Conservation (phyloP, 2,329 filamentous ascomycete genomes). For the Periglandula ipomoeae region DNA sequence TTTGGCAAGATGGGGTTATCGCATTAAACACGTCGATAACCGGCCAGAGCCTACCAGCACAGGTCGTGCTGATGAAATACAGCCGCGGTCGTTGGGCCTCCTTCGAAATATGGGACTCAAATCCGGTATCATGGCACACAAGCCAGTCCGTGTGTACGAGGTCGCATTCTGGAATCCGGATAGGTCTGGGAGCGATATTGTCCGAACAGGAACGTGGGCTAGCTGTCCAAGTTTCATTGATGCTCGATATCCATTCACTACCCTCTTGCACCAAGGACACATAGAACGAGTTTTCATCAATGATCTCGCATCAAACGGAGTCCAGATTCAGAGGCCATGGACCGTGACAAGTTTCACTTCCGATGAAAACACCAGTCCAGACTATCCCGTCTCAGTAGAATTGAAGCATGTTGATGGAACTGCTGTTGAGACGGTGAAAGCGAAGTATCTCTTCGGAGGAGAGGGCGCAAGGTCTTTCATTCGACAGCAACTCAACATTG, state of each 20-base stretch:
- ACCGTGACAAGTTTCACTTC: slow-evolving; percentile 53
- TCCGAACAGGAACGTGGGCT: slow-evolving; percentile 66
- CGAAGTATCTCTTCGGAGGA: slow-evolving; percentile 64
- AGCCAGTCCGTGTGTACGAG: slow-evolving; percentile 78
- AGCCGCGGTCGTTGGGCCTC: slow-evolving; percentile 79
- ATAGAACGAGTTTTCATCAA: slow-evolving; percentile 63
- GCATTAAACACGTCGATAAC: slow-evolving; percentile 91
- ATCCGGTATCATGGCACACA: slow-evolving; percentile 75
- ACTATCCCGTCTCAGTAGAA: slow-evolving; percentile 73
- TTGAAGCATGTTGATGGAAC: slow-evolving; percentile 70
- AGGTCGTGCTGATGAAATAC: slow-evolving; percentile 84
- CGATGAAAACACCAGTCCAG: slow-evolving; percentile 43
- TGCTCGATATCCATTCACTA: slow-evolving; percentile 61
- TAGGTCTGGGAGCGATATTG: slow-evolving; percentile 45
- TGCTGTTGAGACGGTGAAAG: slow-evolving; percentile 53
- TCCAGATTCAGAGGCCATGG: slow-evolving; percentile 55
- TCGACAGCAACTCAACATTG: slow-evolving; percentile 56
- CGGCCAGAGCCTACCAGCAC: slow-evolving; percentile 74
- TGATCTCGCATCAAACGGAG: slow-evolving; percentile 54
- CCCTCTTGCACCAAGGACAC: slow-evolving; percentile 60
- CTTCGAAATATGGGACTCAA: slow-evolving; percentile 86
- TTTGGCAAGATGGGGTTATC: slow-evolving; percentile 87
- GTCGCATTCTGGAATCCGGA: slow-evolving; percentile 65
- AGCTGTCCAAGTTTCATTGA: slow-evolving; percentile 80
- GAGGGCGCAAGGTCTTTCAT: slow-evolving; percentile 63